Base-by-base conservation (phyloP, 768 basidiomycete species). In the Boletellus ananiceps region DNA sequence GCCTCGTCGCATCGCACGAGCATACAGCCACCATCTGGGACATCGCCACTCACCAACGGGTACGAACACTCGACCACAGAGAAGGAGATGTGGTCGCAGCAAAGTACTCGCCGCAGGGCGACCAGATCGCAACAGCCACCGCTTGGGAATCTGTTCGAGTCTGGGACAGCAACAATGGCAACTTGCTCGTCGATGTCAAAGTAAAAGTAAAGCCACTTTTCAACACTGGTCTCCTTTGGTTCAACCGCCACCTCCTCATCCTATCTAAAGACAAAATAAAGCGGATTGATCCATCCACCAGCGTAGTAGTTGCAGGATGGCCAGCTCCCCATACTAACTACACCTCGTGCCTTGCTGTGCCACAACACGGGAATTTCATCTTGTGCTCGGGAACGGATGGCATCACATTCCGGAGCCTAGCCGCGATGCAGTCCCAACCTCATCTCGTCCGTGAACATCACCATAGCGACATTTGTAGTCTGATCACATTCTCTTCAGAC, bases 301-400 rank as follows among this genome's bases (percentile, higher is more conserved):
- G 40, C 0, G 32, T 27, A 15, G 2, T 15, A 12, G n/a, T 49
- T 27, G 23, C 43, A 18, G 36, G 47, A 4, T 46, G 40, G 40
- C 25, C 18, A 6, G 47, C 35, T n/a, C 23, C 43, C 6, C 15
- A 29, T 32, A 8, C 16, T 32, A 38, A 31, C 40, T 16, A 38
- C 5, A 19, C 12, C 14, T 47, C 43, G 5, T 50, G 43, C 32
- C 40, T 57, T 27, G 35, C 36, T 13, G 14, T 57, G 8, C 40
- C 49, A 1, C 35, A 37, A 13, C 49, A 55, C 19, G 19, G 19
- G 19, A 19, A 19, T 1, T 19, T 19, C 3, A 19, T 19, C 19
- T 19, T 19, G 19, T 19, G 19, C 19, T 19, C 19, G 19, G 19
- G 19, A 19, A 19, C 19, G 19, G 19, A 19, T 19, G 19, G 19